phyloP scores from a whole-genome alignment of 805 yeast species.

The Tetrapisispora pingtungensis region DNA sequence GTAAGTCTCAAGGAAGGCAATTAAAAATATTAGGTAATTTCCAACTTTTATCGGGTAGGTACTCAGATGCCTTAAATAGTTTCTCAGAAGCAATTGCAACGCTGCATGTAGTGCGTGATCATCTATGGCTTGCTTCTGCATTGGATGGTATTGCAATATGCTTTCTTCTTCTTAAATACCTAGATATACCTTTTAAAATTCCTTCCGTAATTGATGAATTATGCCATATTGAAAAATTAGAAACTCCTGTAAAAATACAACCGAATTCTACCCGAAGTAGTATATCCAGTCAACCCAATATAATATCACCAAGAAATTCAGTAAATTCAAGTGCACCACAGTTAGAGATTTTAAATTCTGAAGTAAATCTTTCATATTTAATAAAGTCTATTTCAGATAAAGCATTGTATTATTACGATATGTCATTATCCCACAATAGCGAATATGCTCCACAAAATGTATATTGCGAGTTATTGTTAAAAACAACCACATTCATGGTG shows the following conservation, averaged over 20 bases:
- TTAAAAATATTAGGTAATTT: conserved; percentile 67
- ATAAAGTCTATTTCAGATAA: conserved; percentile 32
- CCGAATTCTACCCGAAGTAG: conserved; percentile 16
- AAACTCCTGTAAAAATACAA: conserved; percentile 2
- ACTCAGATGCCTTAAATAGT: conserved; percentile 56
- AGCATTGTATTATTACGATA: conserved; percentile 36
- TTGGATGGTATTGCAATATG: conserved; percentile 73
- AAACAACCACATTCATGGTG: conserved; percentile 55
- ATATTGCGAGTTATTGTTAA: conserved; percentile 57
- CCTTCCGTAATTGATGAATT: conserved; percentile 26
- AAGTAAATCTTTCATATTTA: conserved; percentile 27
- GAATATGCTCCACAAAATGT: conserved; percentile 79
- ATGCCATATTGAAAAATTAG: conserved; percentile 26
- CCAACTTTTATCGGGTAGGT: conserved; percentile 69
- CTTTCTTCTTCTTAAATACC: conserved; percentile 46
- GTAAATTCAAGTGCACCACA: conserved; percentile 5
- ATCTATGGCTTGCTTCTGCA: conserved; percentile 81
- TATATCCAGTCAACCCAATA: conserved; percentile 23
- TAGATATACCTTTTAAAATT: conserved; percentile 29
- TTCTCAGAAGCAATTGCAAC: conserved; percentile 63
- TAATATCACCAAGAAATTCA: conserved; percentile 42
- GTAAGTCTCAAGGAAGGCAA: conserved; percentile 60
- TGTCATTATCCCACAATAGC: conserved; percentile 47
- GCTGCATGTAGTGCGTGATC: conserved; percentile 56
- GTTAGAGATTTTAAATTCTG: not conserved